A percentile compares a stretch with the other conserved stretches of the same genome.
phyloP scores from a whole-genome alignment of 2,329 filamentous ascomycete species.

The Colletotrichum incanum region DNA sequence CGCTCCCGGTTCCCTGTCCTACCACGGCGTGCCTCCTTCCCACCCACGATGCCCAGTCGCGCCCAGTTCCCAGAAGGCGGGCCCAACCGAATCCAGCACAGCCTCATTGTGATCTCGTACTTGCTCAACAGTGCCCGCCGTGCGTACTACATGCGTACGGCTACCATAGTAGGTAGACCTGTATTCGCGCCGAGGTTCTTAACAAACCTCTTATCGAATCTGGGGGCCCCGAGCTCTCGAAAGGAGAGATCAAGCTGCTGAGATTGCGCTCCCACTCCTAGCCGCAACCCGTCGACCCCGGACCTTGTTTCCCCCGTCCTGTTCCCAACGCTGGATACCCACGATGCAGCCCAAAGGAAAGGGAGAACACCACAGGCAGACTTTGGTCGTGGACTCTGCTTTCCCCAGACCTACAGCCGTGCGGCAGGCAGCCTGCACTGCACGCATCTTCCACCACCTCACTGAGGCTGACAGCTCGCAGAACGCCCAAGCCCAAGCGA shows the following conservation, averaged over 20 bases:
- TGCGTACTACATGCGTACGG: too few relatives aligned
- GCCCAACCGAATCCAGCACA: constrained; percentile 37
- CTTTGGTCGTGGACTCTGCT: background rate
- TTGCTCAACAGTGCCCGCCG: background rate
- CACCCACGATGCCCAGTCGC: background rate
- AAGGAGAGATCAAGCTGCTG: background rate
- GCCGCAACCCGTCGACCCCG: constrained; percentile 1
- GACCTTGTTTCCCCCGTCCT: background rate
- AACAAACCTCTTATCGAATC: background rate
- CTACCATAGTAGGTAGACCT: too few relatives aligned
- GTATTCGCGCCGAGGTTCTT: constrained; percentile 11
- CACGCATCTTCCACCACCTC: background rate
- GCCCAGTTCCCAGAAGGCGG: constrained; percentile 29
- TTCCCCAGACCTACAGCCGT: background rate
- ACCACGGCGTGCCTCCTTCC: background rate
- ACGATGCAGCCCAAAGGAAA: constrained; percentile 11
- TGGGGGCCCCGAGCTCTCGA: background rate
- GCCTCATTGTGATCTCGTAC: constrained; percentile 13
- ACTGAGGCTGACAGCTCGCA: constrained; percentile 4
- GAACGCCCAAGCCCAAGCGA: constrained; percentile 16
- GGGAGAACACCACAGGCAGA: background rate
- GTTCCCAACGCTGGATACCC: background rate
- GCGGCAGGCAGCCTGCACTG: background rate
- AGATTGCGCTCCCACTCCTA: constrained; percentile 4
- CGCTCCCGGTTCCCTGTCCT: background rate